Evolutionary conservation across 495 filamentous ascomycete species (phyloP).

Genomic region (Penicillium malachiteum): DNA sequence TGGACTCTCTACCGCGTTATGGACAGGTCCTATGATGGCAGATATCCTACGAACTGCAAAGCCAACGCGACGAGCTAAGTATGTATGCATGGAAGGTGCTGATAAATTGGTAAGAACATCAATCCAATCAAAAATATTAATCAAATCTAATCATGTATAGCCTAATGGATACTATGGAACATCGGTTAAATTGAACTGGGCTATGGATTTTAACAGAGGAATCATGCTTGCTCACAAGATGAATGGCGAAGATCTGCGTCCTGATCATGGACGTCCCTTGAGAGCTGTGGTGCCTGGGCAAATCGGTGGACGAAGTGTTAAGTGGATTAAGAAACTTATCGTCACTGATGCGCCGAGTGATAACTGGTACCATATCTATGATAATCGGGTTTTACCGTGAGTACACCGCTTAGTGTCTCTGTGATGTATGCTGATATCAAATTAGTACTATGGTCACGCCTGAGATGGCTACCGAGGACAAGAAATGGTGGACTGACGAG

Average conservation of each 20-base stretch:
- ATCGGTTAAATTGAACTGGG: slow-evolving; percentile 85
- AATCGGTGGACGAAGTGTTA: slow-evolving; percentile 92
- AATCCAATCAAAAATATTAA: background rate
- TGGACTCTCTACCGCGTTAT: slow-evolving; percentile 85
- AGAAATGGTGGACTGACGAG: slow-evolving; percentile 85
- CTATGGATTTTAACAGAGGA: slow-evolving; percentile 77
- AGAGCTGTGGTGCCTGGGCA: slow-evolving; percentile 87
- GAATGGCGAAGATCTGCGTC: slow-evolving; percentile 82
- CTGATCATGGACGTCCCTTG: slow-evolving; percentile 87
- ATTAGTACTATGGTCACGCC: slow-evolving; percentile 74
- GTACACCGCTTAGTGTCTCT: slow-evolving; percentile 4
- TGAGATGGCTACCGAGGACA: slow-evolving; percentile 72
- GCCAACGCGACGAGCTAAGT: slow-evolving; percentile 70
- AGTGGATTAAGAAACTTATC: slow-evolving; percentile 87
- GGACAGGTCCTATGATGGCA: slow-evolving; percentile 77
- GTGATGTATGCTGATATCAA: background rate
- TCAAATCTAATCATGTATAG: slow-evolving; percentile 26
- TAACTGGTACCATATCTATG: slow-evolving; percentile 97
- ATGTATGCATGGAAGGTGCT: slow-evolving; percentile 91
- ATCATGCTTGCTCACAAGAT: slow-evolving; percentile 91
- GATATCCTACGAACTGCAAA: slow-evolving; percentile 70
- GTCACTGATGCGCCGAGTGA: slow-evolving; percentile 77
- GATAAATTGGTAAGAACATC: slow-evolving; percentile 61
- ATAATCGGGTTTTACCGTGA: slow-evolving; percentile 83
- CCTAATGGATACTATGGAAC: slow-evolving; percentile 94